These are phyloP conservation scores for Eucalyptus globulus DNA, from an alignment of 345 rosid species.

Conservation along the genomic window DNA sequence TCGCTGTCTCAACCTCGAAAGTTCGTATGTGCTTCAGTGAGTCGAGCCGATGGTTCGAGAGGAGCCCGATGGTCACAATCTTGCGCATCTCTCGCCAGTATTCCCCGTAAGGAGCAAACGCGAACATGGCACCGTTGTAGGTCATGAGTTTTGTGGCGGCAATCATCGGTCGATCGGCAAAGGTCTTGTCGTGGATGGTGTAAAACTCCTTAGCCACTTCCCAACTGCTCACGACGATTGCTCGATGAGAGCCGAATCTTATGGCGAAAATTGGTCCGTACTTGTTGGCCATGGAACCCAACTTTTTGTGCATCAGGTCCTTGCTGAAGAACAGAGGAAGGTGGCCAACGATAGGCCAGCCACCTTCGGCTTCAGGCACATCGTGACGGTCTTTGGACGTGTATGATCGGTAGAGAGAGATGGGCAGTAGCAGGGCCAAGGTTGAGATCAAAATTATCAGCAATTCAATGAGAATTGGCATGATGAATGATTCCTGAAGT, in stretches of 20 bases:
- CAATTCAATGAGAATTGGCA: not conserved
- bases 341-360: slow-evolving; percentile 35
- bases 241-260: slow-evolving; percentile 6
- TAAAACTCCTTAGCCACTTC: slow-evolving; percentile 27
- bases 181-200: slow-evolving; percentile 9
- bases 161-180: slow-evolving; percentile 1
- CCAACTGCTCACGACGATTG: slow-evolving; percentile 5
- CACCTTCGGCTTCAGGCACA: slow-evolving; percentile 12
- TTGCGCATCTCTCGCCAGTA: slow-evolving; percentile 31
- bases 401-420: not conserved
- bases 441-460: not conserved
- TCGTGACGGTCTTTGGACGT: not conserved
- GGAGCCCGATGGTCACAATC: slow-evolving; percentile 6
- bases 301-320: not conserved
- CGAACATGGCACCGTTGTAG: slow-evolving; percentile 22
- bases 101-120: slow-evolving; percentile 22
- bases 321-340: slow-evolving; percentile 10
- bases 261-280: slow-evolving; percentile 16
- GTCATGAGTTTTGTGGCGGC: slow-evolving; percentile 12
- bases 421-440: not conserved
- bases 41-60: slow-evolving; percentile 15
- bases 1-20: slow-evolving; percentile 6
- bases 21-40: slow-evolving; percentile 2
- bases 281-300: slow-evolving; percentile 16
- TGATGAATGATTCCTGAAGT: not conserved